These are phyloP conservation scores for Talaromyces sp. DNA, from an alignment of 2,329 filamentous ascomycete species.

Conservation along the genomic window DNA sequence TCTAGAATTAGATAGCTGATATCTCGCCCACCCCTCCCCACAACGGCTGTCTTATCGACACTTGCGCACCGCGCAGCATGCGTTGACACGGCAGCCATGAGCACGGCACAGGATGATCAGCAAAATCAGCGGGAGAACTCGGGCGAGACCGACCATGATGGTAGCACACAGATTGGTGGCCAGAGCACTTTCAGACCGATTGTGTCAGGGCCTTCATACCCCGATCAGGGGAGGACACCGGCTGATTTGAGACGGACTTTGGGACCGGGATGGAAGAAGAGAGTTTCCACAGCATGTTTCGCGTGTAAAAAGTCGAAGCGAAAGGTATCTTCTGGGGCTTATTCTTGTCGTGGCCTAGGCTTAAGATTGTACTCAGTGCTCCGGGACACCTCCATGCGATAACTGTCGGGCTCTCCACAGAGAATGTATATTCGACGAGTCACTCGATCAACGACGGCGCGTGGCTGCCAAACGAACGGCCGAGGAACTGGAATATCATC, in stretches of 20 bases:
- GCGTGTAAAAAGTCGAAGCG: constrained; percentile 42
- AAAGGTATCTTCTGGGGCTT: constrained; percentile 26
- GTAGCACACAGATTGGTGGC: neutral
- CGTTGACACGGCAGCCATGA: neutral
- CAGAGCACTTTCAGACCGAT: constrained; percentile 24
- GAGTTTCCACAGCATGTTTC: constrained; percentile 40
- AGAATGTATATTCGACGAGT: constrained; percentile 57
- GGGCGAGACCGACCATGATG: neutral
- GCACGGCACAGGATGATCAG: neutral
- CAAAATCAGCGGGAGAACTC: neutral
- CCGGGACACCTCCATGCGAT: constrained; percentile 36
- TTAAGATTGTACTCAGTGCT: constrained; percentile 29
- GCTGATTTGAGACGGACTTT: constrained; percentile 13
- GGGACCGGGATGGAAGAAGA: constrained; percentile 30
- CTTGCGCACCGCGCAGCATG: constrained; percentile 1
- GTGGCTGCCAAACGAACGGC: constrained; percentile 40
- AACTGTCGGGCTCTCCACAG: constrained; percentile 37
- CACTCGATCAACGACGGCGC: constrained; percentile 51
- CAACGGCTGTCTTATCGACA: neutral
- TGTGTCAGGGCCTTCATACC: constrained; percentile 25
- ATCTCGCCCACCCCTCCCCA: neutral
- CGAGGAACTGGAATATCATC: constrained; percentile 40
- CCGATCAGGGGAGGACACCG: constrained; percentile 15
- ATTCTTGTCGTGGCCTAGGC: neutral
- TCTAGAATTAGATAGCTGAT: no score